phyloP scores from a whole-genome alignment of 2,329 filamentous ascomycete genomes.

The Nannizziopsis barbatae region DNA sequence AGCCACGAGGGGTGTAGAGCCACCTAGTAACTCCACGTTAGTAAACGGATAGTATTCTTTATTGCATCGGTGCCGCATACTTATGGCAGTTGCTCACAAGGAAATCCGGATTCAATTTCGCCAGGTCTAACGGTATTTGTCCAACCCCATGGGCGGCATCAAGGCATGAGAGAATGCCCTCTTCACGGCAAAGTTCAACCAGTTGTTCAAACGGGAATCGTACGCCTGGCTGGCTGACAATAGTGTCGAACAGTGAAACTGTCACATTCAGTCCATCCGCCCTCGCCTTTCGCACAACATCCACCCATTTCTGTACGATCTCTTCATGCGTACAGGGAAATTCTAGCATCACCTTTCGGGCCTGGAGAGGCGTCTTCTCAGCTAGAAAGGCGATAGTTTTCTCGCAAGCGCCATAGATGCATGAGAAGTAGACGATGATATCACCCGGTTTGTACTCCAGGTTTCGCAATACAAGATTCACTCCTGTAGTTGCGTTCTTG shows the following conservation, averaged over 20 bases:
- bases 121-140: slow-evolving; percentile 61
- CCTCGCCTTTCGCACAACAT: slow-evolving; percentile 45
- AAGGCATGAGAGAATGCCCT: slow-evolving; percentile 59
- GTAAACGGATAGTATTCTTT: neutral
- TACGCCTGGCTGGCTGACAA: slow-evolving; percentile 68
- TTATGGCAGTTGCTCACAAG: slow-evolving; percentile 82
- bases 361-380: slow-evolving; percentile 50
- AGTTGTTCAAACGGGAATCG: slow-evolving; percentile 66
- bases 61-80: slow-evolving; percentile 17
- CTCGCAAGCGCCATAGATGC: slow-evolving; percentile 66
- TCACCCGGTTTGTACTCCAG: slow-evolving; percentile 59
- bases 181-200: slow-evolving; percentile 51
- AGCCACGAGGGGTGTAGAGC: slow-evolving; percentile 69
- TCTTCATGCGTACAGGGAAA: slow-evolving; percentile 62
- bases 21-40: slow-evolving; percentile 42
- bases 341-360: slow-evolving; percentile 47
- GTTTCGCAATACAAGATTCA: slow-evolving; percentile 68
- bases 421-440: slow-evolving; percentile 63
- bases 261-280: slow-evolving; percentile 52
- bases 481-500: slow-evolving; percentile 60
- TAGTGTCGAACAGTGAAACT: slow-evolving; percentile 66
- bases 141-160: slow-evolving; percentile 82
- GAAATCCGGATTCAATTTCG: slow-evolving; percentile 63
- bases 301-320: slow-evolving; percentile 51
- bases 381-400: slow-evolving; percentile 60